A percentile compares a stretch with the other conserved stretches of the same genome.
Evolutionary conservation across 2,329 filamentous ascomycete genomes (phyloP).

Genomic region (Simplicillium aogashimaense): DNA sequence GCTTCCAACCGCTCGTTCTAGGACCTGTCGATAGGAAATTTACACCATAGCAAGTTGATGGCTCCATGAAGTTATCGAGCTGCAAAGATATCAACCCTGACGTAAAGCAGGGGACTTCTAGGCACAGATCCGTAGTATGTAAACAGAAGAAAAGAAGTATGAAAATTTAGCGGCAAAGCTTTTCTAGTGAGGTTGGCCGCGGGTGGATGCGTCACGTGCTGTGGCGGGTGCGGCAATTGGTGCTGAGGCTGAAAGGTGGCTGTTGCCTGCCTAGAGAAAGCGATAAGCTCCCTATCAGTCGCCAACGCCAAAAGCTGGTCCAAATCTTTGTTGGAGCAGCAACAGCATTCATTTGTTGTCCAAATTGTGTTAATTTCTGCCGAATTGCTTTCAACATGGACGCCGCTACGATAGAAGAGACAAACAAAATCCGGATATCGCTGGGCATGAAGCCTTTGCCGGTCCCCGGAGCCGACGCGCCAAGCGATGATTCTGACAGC

Average conservation of each 20-base stretch:
- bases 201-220: slow-evolving; percentile 7
- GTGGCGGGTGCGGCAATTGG: slow-evolving; percentile 6
- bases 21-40: slow-evolving; percentile 95
- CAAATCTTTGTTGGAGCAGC: neutral
- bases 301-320: neutral
- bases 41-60: slow-evolving; percentile 66
- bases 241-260: neutral
- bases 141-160: slow-evolving; percentile 22
- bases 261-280: too few relatives aligned
- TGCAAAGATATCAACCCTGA: slow-evolving; percentile 73
- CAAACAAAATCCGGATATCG: slow-evolving; percentile 81
- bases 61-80: slow-evolving; percentile 78
- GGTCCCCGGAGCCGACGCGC: slow-evolving; percentile 54
- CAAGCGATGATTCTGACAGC: slow-evolving; percentile 37
- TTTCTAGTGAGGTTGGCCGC: slow-evolving; percentile 5
- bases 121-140: slow-evolving; percentile 70
- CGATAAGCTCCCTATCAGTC: too few relatives aligned
- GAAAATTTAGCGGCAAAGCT: slow-evolving; percentile 21
- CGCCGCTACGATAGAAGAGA: slow-evolving; percentile 77
- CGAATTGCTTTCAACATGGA: slow-evolving; percentile 34
- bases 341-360: neutral
- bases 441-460: slow-evolving; percentile 86
- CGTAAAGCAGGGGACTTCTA: slow-evolving; percentile 55
- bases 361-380: neutral
- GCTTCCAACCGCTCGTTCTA: slow-evolving; percentile 58